Conservation (phyloP, 2,329 filamentous ascomycete genomes). For the Fusarium succisae region DNA sequence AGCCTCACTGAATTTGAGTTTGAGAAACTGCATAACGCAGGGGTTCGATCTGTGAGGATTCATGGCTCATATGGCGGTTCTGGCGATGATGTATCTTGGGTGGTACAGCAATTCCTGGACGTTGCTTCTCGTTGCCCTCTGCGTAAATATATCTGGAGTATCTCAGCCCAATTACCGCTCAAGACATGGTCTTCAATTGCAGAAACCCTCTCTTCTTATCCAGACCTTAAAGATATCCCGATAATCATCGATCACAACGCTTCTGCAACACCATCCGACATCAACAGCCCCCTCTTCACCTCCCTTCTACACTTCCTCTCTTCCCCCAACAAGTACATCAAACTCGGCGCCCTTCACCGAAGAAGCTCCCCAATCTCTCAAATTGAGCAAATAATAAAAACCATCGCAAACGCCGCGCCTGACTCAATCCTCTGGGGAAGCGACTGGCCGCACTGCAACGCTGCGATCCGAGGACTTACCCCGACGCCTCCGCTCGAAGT, state of each 20-base stretch:
- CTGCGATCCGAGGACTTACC: not conserved
- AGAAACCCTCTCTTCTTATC: not conserved
- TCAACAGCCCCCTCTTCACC: not conserved
- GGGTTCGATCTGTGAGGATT: not conserved
- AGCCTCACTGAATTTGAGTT: not conserved
- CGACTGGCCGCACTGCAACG: constrained; percentile 10
- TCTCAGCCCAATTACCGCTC: not conserved
- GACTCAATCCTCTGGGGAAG: not conserved
- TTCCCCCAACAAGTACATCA: not conserved
- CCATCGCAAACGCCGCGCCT: not conserved
- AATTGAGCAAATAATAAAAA: not conserved
- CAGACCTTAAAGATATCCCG: not conserved
- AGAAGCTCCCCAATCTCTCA: not conserved
- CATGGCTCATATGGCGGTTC: constrained; percentile 5
- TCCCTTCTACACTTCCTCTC: not conserved
- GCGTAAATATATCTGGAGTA: not conserved
- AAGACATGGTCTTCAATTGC: not conserved
- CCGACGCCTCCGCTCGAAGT: not conserved
- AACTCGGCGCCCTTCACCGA: constrained; percentile 1
- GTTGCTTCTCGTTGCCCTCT: not conserved
- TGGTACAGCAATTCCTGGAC: not conserved
- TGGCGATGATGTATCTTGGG: not conserved
- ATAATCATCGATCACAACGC: not conserved
- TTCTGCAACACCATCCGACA: not conserved
- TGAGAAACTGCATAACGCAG: not conserved